These are phyloP conservation scores for Trametes maxima DNA, from an alignment of 768 basidiomycete genomes.

Conservation along the genomic window DNA sequence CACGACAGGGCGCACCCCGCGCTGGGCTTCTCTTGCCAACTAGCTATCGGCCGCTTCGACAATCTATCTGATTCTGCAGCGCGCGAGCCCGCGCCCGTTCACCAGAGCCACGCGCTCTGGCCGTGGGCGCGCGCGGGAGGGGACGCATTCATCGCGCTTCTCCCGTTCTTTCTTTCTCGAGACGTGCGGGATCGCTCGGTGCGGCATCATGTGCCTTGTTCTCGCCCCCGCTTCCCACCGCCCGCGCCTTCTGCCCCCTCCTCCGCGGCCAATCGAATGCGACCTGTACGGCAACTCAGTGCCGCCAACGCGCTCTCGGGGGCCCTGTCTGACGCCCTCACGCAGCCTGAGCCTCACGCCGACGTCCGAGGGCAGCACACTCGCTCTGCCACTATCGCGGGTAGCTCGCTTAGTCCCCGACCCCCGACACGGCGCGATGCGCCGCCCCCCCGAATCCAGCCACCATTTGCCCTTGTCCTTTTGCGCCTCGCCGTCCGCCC, in stretches of 20 bases:
- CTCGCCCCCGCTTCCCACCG: slow-evolving; percentile 1
- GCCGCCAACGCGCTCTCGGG: neutral
- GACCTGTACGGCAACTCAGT: neutral
- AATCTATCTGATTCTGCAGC: slow-evolving; percentile 5
- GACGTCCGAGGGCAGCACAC: neutral
- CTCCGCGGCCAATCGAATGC: neutral
- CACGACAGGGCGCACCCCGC: neutral
- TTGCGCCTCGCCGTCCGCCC: neutral
- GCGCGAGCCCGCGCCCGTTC: neutral
- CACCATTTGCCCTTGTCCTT: too few relatives aligned
- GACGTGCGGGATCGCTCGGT: slow-evolving; percentile 5
- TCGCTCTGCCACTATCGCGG: slow-evolving; percentile 1
- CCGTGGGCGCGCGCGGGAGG: neutral
- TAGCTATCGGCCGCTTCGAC: neutral
- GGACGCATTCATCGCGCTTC: neutral
- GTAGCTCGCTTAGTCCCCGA: slow-evolving; percentile 8
- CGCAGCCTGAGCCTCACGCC: too few relatives aligned
- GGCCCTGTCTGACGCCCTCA: too few relatives aligned
- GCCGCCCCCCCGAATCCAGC: neutral
- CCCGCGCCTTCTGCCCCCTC: neutral
- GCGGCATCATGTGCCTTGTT: slow-evolving; percentile 1
- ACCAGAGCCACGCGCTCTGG: neutral
- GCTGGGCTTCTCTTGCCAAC: slow-evolving; percentile 3
- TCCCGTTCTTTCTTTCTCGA: neutral
- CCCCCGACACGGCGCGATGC: neutral